Evolutionary conservation across 768 basidiomycete genomes (phyloP).

Genomic region (Rhodotorula graminis): DNA sequence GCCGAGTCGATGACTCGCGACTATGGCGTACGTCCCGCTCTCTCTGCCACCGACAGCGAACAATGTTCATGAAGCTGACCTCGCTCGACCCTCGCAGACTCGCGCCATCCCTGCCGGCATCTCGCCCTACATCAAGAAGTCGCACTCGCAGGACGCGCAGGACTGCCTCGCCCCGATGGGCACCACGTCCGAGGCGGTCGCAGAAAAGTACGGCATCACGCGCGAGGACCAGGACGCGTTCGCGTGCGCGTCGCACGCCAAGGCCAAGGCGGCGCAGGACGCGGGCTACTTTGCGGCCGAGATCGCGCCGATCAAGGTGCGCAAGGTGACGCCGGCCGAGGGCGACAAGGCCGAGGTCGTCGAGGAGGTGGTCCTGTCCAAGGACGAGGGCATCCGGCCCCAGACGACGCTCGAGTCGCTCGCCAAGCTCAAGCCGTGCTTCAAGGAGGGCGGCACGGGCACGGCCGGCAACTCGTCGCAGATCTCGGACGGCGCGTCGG

Average conservation of each 20-base stretch:
- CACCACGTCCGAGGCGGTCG: slow-evolving; percentile 51
- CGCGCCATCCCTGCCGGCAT: slow-evolving; percentile 37
- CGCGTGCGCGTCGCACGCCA: slow-evolving; percentile 73
- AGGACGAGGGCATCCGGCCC: slow-evolving; percentile 51
- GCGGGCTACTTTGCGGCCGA: slow-evolving; percentile 75
- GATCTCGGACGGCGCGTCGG: slow-evolving; percentile 51
- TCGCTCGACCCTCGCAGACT: slow-evolving; percentile 10
- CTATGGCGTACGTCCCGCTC: slow-evolving; percentile 44
- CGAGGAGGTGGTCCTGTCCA: slow-evolving; percentile 48
- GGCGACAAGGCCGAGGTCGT: slow-evolving; percentile 40
- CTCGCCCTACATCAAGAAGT: slow-evolving; percentile 40
- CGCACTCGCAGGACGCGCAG: slow-evolving; percentile 48
- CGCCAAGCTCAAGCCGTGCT: slow-evolving; percentile 51
- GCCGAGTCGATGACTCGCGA: slow-evolving; percentile 51
- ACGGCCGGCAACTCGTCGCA: slow-evolving; percentile 52
- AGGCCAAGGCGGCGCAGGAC: slow-evolving; percentile 76
- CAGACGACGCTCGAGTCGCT: slow-evolving; percentile 50
- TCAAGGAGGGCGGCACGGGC: slow-evolving; percentile 49
- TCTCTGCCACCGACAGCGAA: too few species aligned
- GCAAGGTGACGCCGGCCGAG: slow-evolving; percentile 46
- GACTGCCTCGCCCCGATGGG: slow-evolving; percentile 52
- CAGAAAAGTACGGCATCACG: slow-evolving; percentile 48
- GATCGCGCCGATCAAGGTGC: slow-evolving; percentile 65
- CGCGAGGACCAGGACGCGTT: slow-evolving; percentile 54
- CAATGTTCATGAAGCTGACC: not conserved